phyloP scores from a whole-genome alignment of 331 rosid genomes.

The Cydonia oblonga region DNA sequence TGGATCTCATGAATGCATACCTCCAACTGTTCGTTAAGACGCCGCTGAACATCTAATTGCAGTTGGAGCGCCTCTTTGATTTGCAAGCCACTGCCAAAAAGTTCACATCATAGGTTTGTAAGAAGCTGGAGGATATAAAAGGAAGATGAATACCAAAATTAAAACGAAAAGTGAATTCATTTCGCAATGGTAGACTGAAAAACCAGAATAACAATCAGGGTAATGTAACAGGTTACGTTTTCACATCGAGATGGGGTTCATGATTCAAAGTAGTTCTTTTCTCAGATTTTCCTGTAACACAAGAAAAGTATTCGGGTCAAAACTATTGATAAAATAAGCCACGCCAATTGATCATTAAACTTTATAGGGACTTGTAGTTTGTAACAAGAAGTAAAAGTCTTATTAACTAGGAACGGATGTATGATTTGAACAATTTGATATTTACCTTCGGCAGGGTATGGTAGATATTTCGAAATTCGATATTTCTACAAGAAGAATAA shows the following conservation, averaged over 20 bases:
- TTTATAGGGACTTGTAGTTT: neutral
- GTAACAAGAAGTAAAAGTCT: neutral
- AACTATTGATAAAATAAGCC: neutral
- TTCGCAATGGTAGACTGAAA: neutral
- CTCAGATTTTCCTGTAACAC: slow-evolving; percentile 30
- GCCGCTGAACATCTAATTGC: slow-evolving; percentile 71
- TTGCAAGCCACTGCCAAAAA: slow-evolving; percentile 56
- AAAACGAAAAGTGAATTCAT: too few species aligned
- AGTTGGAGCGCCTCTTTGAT: slow-evolving; percentile 68
- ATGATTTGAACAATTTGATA: neutral
- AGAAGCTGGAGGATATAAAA: too few species aligned
- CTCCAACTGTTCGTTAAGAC: slow-evolving; percentile 83
- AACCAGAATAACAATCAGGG: neutral
- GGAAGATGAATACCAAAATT: too few species aligned
- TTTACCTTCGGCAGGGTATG: slow-evolving; percentile 56
- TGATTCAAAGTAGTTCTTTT: slow-evolving; percentile 28
- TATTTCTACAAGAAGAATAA: slow-evolving; percentile 39
- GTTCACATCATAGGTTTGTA: neutral
- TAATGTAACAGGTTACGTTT: slow-evolving; percentile 32
- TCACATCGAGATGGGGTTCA: slow-evolving; percentile 35
- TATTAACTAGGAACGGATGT: neutral
- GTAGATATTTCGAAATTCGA: slow-evolving; percentile 71
- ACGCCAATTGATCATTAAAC: too few species aligned
- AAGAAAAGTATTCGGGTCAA: slow-evolving; percentile 8
- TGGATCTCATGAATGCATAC: slow-evolving; percentile 17